Conservation (phyloP, 116 monocot genomes). For the Dioscorea cayenensis region DNA sequence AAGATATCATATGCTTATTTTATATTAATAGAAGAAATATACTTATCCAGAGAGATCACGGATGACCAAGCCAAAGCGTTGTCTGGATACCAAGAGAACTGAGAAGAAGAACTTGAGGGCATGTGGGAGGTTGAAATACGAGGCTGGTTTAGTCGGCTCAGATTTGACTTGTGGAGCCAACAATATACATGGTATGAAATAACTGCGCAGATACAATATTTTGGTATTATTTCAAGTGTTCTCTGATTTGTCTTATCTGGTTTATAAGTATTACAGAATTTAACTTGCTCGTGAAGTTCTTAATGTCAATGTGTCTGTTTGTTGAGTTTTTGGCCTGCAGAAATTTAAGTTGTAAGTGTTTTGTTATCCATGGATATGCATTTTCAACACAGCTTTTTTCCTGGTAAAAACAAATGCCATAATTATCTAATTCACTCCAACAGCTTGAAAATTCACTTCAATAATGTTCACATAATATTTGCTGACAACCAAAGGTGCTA, state of each 20-base stretch:
- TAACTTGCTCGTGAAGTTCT: too few relatives aligned
- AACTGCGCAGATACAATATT: not conserved
- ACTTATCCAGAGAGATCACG: slow-evolving; percentile 40
- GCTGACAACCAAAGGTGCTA: too few relatives aligned
- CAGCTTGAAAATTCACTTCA: too few relatives aligned
- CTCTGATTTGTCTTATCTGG: not conserved
- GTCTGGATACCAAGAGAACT: slow-evolving; percentile 40
- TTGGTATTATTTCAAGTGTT: not conserved
- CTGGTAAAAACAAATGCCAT: too few relatives aligned
- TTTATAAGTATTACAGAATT: too few relatives aligned
- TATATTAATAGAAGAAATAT: not conserved
- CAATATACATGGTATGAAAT: slow-evolving; percentile 42
- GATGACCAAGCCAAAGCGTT: slow-evolving; percentile 35
- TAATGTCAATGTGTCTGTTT: too few relatives aligned
- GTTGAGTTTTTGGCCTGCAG: too few relatives aligned
- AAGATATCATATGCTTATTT: not conserved
- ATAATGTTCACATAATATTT: too few relatives aligned
- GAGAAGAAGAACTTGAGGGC: slow-evolving; percentile 40
- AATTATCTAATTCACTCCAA: too few relatives aligned
- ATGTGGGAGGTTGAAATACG: slow-evolving; percentile 40
- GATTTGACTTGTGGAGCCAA: slow-evolving; percentile 44
- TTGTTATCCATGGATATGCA: too few relatives aligned
- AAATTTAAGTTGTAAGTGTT: too few relatives aligned
- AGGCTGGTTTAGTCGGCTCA: slow-evolving; percentile 27
- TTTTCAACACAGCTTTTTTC: too few relatives aligned